Evolutionary conservation across 2,329 filamentous ascomycete genomes (phyloP), one percentile per base, ranked within the genome.

Genomic region (Fusarium aywerte): DNA sequence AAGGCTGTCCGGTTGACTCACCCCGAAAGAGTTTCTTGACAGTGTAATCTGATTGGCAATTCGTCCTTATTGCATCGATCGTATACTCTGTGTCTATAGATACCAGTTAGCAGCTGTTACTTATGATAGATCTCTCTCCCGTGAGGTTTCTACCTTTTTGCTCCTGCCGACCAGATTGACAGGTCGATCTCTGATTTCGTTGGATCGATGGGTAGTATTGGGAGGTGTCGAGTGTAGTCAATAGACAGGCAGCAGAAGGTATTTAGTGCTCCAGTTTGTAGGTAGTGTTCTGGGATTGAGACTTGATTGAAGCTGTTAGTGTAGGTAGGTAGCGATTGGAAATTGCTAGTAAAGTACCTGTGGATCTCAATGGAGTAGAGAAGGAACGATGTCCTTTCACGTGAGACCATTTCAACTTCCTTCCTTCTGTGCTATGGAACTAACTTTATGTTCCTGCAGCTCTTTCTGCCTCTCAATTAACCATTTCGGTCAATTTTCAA

Each of bases 1-100:
- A 20, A 29, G 21, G 20, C 33, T 59, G 44, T 47, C 69, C 67
- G 67, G 54, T 54, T 72, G 69, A 72, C 67, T 72, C 69, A 72
- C 58, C 50, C 65, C 54, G 65, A 25, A 25, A 32, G 32, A 21
- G 21, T 25, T 25, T 11, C 12, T 23, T 7, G 16, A 29, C 6
- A 18, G 32, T 47, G 29, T 33, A 47, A 47, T 33, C 20, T 21
- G 31, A 32, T 32, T 43, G 39, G 23, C 11, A 21, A 31, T 16
- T 32, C 10, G 21, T n/a, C 18, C 36, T 25, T 7, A 20, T 16
- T 48, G 23, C 4, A n/a, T 27, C 8, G 21, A 48, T 25, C 13
- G 32, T 25, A 15, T 23, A 18, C n/a, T 8, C 6, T 48, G 6
- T 7, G 4, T 20, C 21, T 13, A 15, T 11, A 15, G 21, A 11